Conservation (phyloP, 257 asterid genomes). For the Gentiana macrophylla region DNA sequence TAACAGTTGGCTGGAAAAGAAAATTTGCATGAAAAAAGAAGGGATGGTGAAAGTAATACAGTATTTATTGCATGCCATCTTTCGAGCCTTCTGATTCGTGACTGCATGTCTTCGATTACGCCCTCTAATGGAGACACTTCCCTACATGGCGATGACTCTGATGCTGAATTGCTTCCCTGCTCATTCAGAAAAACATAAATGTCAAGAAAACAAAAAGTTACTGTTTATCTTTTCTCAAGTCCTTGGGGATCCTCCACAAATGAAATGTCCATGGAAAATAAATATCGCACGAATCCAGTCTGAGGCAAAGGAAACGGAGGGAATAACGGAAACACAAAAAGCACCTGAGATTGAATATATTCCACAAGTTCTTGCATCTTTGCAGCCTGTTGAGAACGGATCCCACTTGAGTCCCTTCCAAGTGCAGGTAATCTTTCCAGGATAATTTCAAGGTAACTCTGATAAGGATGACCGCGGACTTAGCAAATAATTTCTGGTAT, state of each 20-base stretch:
- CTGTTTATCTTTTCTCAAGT: too few species aligned
- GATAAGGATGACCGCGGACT: conserved; percentile 18
- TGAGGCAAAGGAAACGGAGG: too few species aligned
- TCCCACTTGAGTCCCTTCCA: conserved; percentile 65
- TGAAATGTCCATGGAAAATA: too few species aligned
- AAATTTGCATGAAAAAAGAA: not conserved
- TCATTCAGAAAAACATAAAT: not conserved
- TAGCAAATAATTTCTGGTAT: conserved; percentile 3
- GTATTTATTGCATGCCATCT: conserved; percentile 80
- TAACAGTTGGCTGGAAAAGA: not conserved
- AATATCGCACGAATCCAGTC: too few species aligned
- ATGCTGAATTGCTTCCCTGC: conserved; percentile 76
- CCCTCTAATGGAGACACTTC: conserved; percentile 71
- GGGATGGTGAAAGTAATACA: conserved; percentile 24
- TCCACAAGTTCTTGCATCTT: conserved; percentile 90
- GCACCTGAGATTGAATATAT: conserved; percentile 76
- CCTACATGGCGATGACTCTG: conserved; percentile 80
- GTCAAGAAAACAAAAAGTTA: too few species aligned
- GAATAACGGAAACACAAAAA: not conserved
- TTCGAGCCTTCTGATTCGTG: conserved; percentile 81
- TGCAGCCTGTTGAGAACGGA: conserved; percentile 81
- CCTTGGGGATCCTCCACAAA: too few species aligned
- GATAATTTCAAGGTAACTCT: conserved; percentile 92
- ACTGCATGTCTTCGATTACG: conserved; percentile 80
- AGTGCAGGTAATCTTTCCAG: conserved; percentile 59